Percentiles rank a stretch among this genome's conserved stretches.
These are phyloP conservation scores for Hypoxylon sp. DNA, from an alignment of 2,329 filamentous ascomycete genomes.

Conservation along the genomic window DNA sequence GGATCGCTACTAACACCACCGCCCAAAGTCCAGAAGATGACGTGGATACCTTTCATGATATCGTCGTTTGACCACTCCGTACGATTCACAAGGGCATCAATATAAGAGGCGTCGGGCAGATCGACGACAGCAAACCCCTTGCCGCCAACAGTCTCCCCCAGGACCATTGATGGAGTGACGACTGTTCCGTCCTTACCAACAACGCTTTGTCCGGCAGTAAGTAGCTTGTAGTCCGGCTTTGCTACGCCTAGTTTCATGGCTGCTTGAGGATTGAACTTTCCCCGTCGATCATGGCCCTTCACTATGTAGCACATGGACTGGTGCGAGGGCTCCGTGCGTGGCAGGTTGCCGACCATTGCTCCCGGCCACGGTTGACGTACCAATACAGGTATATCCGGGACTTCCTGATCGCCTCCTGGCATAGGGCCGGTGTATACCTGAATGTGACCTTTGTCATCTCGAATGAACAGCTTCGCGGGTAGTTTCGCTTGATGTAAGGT, in stretches of 20 bases:
- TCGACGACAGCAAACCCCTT: conserved; percentile 84
- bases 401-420: conserved; percentile 61
- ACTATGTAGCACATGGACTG: conserved; percentile 89
- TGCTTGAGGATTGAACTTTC: conserved; percentile 78
- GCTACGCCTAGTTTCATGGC: conserved; percentile 75
- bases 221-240: conserved; percentile 65
- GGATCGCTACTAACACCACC: conserved; percentile 72
- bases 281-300: conserved; percentile 79
- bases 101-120: conserved; percentile 76
- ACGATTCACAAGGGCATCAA: conserved; percentile 76
- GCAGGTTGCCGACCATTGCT: conserved; percentile 72
- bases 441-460: conserved; percentile 74
- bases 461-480: conserved; percentile 77
- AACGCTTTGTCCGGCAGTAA: conserved; percentile 75
- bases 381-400: conserved; percentile 77
- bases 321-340: conserved; percentile 72
- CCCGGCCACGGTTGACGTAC: conserved; percentile 85
- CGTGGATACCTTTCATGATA: conserved; percentile 75
- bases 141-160: conserved; percentile 75
- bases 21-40: conserved; percentile 86
- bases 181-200: conserved; percentile 72
- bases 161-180: conserved; percentile 88
- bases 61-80: conserved; percentile 76
- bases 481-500: conserved; percentile 74
- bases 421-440: conserved; percentile 76